phyloP scores from a whole-genome alignment of 2,329 filamentous ascomycete genomes.

The Phyllosticta paracitricarpa region DNA sequence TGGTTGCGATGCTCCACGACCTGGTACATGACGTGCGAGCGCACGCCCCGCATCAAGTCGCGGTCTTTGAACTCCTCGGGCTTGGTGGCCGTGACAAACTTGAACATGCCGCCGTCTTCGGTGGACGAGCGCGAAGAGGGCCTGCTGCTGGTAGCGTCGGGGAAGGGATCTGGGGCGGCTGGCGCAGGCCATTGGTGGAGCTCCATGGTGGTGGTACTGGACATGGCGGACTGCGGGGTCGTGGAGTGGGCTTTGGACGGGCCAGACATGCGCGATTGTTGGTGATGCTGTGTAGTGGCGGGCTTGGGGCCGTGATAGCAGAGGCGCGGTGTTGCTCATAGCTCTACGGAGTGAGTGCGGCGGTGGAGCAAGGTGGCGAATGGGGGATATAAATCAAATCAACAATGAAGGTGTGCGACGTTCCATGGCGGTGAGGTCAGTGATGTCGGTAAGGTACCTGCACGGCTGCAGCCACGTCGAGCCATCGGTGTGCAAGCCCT shows the following conservation, averaged over 20 bases:
- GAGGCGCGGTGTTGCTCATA: conserved; percentile 3
- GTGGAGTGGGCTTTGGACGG: conserved; percentile 3
- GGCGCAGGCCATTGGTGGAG: not conserved
- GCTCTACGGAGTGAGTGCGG: not conserved
- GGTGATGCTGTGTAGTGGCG: not conserved
- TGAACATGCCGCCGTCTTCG: conserved; percentile 13
- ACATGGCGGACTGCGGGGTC: not conserved
- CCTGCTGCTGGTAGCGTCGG: conserved; percentile 2
- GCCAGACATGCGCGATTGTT: not conserved
- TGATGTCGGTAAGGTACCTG: not conserved
- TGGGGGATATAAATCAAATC: not conserved
- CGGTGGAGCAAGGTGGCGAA: not conserved
- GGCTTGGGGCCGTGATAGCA: not conserved
- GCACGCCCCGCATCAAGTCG: conserved; percentile 23
- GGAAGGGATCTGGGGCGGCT: not conserved
- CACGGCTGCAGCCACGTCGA: not conserved
- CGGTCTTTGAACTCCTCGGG: conserved; percentile 24
- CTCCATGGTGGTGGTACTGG: conserved; percentile 4
- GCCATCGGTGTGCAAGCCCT: not conserved
- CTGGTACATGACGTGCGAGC: conserved; percentile 26
- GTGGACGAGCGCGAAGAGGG: conserved; percentile 4
- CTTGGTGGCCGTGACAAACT: conserved; percentile 24
- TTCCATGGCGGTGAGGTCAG: not conserved
- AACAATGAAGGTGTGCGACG: not conserved
- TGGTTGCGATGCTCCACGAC: conserved; percentile 19